A percentile compares a stretch with the other conserved stretches of the same genome.
Evolutionary conservation across 228 moss, liverwort and hornwort species (phyloP).

Genomic region (Sphagnum fallax): DNA sequence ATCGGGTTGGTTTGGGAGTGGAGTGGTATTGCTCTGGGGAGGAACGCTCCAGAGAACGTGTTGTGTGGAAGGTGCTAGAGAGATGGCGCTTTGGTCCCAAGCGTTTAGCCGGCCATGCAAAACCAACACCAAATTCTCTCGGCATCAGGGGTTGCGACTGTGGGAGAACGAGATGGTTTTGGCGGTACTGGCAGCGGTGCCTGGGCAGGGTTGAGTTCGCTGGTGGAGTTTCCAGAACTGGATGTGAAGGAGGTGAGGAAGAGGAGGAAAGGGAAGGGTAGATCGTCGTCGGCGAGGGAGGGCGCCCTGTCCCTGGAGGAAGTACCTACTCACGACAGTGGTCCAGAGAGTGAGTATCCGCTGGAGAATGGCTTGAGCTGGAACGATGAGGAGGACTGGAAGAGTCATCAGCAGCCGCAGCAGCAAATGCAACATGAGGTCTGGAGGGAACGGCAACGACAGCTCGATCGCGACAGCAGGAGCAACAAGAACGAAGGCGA

Average conservation of each 20-base stretch:
- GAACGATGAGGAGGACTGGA: conserved; percentile 45
- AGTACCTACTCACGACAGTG: conserved; percentile 16
- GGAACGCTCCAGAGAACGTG: too few species aligned
- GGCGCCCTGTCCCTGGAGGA: conserved; percentile 27
- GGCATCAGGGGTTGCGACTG: not conserved
- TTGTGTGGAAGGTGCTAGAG: not conserved
- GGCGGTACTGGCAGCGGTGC: conserved; percentile 37
- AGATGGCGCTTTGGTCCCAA: not conserved
- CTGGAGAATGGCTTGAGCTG: conserved; percentile 42
- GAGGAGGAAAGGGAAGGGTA: conserved; percentile 19
- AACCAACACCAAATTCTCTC: not conserved
- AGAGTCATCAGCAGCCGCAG: conserved; percentile 36
- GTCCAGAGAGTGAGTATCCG: conserved; percentile 35
- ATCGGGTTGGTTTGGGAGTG: too few species aligned
- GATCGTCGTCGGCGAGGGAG: not conserved
- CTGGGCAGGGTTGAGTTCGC: conserved; percentile 17
- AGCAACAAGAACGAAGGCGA: too few species aligned
- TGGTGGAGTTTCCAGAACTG: conserved; percentile 24
- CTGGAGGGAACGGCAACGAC: conserved; percentile 4
- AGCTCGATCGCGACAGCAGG: too few species aligned
- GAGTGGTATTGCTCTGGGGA: too few species aligned
- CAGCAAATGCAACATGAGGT: not conserved
- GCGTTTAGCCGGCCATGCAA: not conserved
- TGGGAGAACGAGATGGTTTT: not conserved
- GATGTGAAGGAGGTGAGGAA: conserved; percentile 26